phyloP scores from a whole-genome alignment of 2,329 filamentous ascomycete species.

The Fusarium sp. region DNA sequence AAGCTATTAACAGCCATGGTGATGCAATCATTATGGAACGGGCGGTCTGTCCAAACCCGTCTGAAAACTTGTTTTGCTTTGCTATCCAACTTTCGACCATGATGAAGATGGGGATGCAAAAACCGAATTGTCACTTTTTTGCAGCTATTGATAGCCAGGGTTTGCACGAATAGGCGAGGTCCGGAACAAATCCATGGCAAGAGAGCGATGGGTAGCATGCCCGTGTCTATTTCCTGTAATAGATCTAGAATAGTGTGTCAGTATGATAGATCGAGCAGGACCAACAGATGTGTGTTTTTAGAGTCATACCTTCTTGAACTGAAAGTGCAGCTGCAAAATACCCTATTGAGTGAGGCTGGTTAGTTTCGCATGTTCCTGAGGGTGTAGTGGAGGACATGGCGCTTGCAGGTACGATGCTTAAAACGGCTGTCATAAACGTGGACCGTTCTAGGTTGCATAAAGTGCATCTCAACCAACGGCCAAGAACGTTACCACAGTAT shows the following conservation, averaged over 20 bases:
- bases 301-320: constrained; percentile 89
- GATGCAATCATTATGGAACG: constrained; percentile 20
- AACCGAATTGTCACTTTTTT: constrained; percentile 8
- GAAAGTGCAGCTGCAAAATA: constrained; percentile 95
- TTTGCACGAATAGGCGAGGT: constrained; percentile 15
- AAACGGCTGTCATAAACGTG: constrained; percentile 21
- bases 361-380: constrained; percentile 27
- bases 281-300: constrained; percentile 9
- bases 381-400: constrained; percentile 6
- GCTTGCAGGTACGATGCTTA: constrained; percentile 11
- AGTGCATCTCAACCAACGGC: constrained; percentile 20
- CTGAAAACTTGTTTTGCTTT: constrained; percentile 22
- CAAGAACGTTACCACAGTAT: constrained; percentile 18
- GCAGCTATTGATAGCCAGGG: not conserved
- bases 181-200: not conserved
- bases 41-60: constrained; percentile 26
- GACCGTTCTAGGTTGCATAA: constrained; percentile 21
- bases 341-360: constrained; percentile 66
- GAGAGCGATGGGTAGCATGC: constrained; percentile 1
- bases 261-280: constrained; percentile 19
- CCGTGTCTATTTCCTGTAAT: constrained; percentile 63
- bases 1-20: constrained; percentile 37
- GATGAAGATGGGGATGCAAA: not conserved
- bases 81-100: constrained; percentile 12
- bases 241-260: constrained; percentile 57